Base-by-base conservation (phyloP, 371 early-diverging fungal species). In the Apophysomyces sp. region DNA sequence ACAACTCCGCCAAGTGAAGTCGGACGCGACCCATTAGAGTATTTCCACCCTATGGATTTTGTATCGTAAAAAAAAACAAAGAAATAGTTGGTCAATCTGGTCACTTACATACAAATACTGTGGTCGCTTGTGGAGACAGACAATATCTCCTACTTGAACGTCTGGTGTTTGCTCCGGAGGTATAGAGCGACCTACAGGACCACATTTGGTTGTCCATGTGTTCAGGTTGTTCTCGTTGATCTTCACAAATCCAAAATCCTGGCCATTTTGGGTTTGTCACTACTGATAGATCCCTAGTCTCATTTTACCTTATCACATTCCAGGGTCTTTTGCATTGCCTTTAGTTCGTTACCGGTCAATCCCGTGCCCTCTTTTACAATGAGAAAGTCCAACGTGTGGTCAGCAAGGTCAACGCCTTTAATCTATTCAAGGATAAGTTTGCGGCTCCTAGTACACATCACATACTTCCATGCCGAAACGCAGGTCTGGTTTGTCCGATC, bases 401-500 rank as follows among this genome's bases (percentile, higher is more conserved):
- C 52, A 1, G 60, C 69, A 13, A 66, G 29, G 21, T 69, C 55
- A 16, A 89, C 74, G 24, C 81, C 69, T 57, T 77, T 71, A 41
- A 87, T 86, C 74, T 79, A 59, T 29, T 29, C 21, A 39, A 28
- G 49, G 8, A 40, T 29, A 21, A 55, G 58, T 24, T 41, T 30
- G 52, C n/a, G 13, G 7, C 53, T 28, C 28, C 8, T 27, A n/a
- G 4, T n/a, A 52, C 0, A 2, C 16, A 18, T 30, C 12, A 44
- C 58, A 52, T 73, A 83, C 81, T 80, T 89, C 83, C 69, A 94
- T 71, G 5, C 81, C 91, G 70, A 87, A 94, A 27, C 95, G 78
- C 0, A 89, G 81, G 71, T 96, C 95, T 0, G 96, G 96, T 70
- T 96, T 96, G 62, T 96, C 96, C 0, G 93, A 92, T 0, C 96